A percentile compares a stretch with the other conserved stretches of the same genome.
Evolutionary conservation across 768 basidiomycete species (phyloP).

Genomic region (Cubamyces lactineus): DNA sequence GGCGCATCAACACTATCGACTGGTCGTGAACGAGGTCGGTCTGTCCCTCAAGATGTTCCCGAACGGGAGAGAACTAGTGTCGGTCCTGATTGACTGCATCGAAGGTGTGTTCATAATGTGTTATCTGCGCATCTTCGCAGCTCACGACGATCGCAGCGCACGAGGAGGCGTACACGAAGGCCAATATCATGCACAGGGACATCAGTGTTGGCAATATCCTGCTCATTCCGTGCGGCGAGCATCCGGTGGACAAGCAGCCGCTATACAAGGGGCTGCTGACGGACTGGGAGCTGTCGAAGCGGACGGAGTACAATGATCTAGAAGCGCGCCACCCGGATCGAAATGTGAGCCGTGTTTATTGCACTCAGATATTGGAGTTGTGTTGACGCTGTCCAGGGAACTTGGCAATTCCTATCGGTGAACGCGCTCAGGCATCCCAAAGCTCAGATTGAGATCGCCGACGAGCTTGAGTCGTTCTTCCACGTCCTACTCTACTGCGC

Average conservation of each 20-base stretch:
- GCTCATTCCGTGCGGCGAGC: not conserved
- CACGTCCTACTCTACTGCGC: constrained; percentile 16
- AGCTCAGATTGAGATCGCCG: constrained; percentile 11
- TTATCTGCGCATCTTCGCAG: not conserved
- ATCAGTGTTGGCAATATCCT: constrained; percentile 22
- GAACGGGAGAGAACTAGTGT: not conserved
- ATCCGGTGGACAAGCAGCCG: not conserved
- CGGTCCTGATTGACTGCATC: not conserved
- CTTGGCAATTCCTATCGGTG: constrained; percentile 28
- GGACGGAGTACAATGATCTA: not conserved
- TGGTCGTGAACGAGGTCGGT: not conserved
- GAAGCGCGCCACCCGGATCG: constrained; percentile 3
- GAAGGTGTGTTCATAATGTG: not conserved
- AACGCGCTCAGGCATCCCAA: constrained; percentile 3
- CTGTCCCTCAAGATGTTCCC: not conserved
- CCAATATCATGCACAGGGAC: constrained; percentile 10
- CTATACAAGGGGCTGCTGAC: not conserved
- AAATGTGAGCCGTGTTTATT: not conserved
- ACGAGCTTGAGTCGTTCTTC: constrained; percentile 28
- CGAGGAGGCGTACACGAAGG: constrained; percentile 4
- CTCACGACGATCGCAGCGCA: constrained; percentile 3
- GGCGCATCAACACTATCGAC: constrained; percentile 1
- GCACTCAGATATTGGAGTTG: not conserved
- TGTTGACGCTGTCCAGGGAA: constrained; percentile 16
- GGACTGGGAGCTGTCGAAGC: constrained; percentile 18